These are phyloP conservation scores for Ceratobasidium sp. DNA, from an alignment of 1,284 basidiomycete genomes.

Conservation along the genomic window DNA sequence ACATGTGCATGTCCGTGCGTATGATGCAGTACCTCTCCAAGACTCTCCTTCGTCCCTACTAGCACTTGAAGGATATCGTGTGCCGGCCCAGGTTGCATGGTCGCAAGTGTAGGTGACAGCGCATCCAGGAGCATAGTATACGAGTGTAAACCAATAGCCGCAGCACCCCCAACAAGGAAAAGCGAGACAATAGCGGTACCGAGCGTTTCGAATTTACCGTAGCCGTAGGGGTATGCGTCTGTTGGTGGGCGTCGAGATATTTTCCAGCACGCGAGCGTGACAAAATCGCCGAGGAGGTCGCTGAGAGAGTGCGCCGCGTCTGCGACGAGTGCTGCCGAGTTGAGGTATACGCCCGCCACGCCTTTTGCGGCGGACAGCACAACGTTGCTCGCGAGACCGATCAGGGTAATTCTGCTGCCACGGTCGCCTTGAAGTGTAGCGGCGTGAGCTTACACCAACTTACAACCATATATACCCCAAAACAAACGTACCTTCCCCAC, in stretches of 20 bases:
- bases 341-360: conserved; percentile 82
- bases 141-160: conserved; percentile 96
- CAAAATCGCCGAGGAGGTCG: conserved; percentile 91
- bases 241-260: conserved; percentile 85
- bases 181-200: conserved; percentile 80
- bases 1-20: conserved; percentile 65
- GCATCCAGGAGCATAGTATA: conserved; percentile 77
- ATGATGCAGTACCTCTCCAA: conserved; percentile 66
- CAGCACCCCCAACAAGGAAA: conserved; percentile 76
- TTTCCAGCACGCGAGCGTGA: conserved; percentile 94
- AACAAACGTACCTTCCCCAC: conserved; percentile 26
- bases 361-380: conserved; percentile 88
- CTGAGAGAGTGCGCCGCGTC: conserved; percentile 96
- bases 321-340: conserved; percentile 91
- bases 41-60: conserved; percentile 66
- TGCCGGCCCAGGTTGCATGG: conserved; percentile 70
- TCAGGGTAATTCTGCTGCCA: conserved; percentile 85
- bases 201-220: conserved; percentile 94
- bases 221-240: conserved; percentile 83
- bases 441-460: no score
- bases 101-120: conserved; percentile 69
- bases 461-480: no score
- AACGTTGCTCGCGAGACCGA: conserved; percentile 90
- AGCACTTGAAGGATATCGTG: conserved; percentile 72
- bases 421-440: conserved; percentile 73